Conservation (phyloP, 441 rosid species). For the Populus tomentosa region DNA sequence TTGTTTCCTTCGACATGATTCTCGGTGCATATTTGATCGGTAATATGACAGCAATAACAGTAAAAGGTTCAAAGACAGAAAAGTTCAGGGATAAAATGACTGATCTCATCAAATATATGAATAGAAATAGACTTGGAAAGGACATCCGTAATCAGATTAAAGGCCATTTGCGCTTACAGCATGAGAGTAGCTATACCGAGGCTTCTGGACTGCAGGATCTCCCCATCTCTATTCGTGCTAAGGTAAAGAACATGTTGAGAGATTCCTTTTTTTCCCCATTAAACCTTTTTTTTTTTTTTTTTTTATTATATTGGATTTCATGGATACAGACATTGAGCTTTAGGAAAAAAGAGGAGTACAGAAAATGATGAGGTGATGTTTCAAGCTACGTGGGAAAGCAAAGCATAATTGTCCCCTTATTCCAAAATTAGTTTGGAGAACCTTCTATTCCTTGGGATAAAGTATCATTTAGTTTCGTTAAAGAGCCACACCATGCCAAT, state of each 20-base stretch:
- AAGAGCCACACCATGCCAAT: not conserved
- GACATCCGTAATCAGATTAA: conserved; percentile 77
- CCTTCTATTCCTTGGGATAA: not conserved
- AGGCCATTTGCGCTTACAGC: conserved; percentile 74
- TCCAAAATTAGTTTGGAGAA: not conserved
- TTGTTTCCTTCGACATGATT: conserved; percentile 94
- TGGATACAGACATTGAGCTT: not conserved
- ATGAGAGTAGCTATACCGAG: conserved; percentile 85
- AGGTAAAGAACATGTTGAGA: conserved; percentile 37
- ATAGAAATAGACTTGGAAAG: conserved; percentile 70
- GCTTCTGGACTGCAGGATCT: conserved; percentile 77
- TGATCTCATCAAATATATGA: conserved; percentile 80
- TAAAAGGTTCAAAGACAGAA: conserved; percentile 97
- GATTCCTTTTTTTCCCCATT: not conserved
- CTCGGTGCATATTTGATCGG: conserved; percentile 95
- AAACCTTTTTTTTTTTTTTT: not conserved
- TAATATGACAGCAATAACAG: conserved; percentile 96
- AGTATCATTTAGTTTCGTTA: not conserved
- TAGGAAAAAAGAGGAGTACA: not conserved
- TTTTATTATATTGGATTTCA: not conserved
- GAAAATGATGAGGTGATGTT: not conserved
- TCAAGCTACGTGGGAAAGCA: not conserved
- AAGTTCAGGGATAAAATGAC: conserved; percentile 92
- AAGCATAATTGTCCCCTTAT: not conserved
- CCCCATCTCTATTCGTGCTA: conserved; percentile 89